These are phyloP conservation scores for Plasmodium fragile DNA, from an alignment of 169 alveolate genomes.

Conservation along the genomic window DNA sequence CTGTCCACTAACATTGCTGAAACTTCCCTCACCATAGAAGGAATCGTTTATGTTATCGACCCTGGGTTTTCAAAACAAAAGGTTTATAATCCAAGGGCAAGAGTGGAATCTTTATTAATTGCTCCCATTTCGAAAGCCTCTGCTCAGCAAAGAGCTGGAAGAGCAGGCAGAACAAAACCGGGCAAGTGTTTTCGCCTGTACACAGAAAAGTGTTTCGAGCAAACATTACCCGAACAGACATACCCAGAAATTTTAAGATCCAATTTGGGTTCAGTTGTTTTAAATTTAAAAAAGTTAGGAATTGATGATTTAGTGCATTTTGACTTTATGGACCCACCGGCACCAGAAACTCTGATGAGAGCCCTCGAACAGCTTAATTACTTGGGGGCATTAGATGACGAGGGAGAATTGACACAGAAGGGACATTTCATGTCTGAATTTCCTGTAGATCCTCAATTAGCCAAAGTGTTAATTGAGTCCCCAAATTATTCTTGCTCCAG, in stretches of 20 bases:
- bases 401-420: constrained; percentile 96
- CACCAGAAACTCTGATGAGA: constrained; percentile 98
- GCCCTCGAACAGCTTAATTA: constrained; percentile 97
- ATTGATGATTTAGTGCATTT: constrained; percentile 98
- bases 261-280: constrained; percentile 96
- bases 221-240: constrained; percentile 95
- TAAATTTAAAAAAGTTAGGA: constrained; percentile 96
- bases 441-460: constrained; percentile 99
- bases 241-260: constrained; percentile 98
- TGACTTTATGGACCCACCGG: constrained; percentile 99
- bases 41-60: constrained; percentile 99
- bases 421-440: constrained; percentile 98
- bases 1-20: constrained; percentile 99
- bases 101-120: constrained; percentile 97
- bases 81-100: constrained; percentile 98
- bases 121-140: constrained; percentile 98
- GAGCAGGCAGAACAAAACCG: constrained; percentile 99
- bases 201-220: constrained; percentile 95
- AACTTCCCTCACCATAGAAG: constrained; percentile 99
- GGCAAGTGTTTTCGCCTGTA: constrained; percentile 99
- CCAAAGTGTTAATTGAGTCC: constrained; percentile 93
- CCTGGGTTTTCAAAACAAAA: constrained; percentile 99
- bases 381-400: constrained; percentile 98
- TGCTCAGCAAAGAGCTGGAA: constrained; percentile 99
- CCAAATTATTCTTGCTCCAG: constrained; percentile 90